phyloP scores from a whole-genome alignment of 2,329 filamentous ascomycete genomes.

The Ophiostoma tasmaniense region DNA sequence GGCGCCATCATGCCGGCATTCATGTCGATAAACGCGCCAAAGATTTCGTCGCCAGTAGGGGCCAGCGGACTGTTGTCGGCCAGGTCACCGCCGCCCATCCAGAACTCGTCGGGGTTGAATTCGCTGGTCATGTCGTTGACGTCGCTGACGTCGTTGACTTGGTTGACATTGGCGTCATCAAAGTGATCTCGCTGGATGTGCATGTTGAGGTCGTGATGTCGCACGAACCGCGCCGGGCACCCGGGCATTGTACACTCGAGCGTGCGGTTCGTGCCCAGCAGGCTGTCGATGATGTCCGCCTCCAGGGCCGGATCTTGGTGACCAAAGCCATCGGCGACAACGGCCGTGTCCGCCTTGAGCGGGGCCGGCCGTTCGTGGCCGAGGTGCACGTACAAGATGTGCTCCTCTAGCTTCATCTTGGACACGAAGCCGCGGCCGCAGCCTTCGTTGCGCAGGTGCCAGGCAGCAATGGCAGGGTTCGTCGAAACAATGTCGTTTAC shows the following conservation, averaged over 20 bases:
- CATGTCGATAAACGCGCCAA: slow-evolving; percentile 11
- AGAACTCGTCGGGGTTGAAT: slow-evolving; percentile 15
- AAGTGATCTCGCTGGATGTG: slow-evolving; percentile 25
- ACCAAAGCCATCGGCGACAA: not conserved
- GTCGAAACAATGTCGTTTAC: slow-evolving; percentile 31
- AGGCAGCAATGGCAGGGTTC: slow-evolving; percentile 49
- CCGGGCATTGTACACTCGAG: slow-evolving; percentile 35
- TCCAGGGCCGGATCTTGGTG: slow-evolving; percentile 12
- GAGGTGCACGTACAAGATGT: slow-evolving; percentile 75
- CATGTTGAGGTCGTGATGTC: slow-evolving; percentile 40
- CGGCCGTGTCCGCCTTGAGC: slow-evolving; percentile 6
- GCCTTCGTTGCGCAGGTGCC: slow-evolving; percentile 50
- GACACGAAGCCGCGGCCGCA: slow-evolving; percentile 70
- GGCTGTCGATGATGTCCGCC: slow-evolving; percentile 26
- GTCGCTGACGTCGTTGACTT: not conserved
- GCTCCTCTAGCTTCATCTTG: slow-evolving; percentile 72
- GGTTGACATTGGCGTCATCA: not conserved
- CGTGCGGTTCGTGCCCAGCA: slow-evolving; percentile 32
- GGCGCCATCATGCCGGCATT: not conserved
- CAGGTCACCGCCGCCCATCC: slow-evolving; percentile 15
- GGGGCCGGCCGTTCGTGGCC: slow-evolving; percentile 41
- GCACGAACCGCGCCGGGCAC: slow-evolving; percentile 40
- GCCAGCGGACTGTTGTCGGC: not conserved
- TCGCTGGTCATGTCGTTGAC: not conserved
- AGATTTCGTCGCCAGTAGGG: slow-evolving; percentile 8